Conservation (phyloP, 805 yeast genomes). For the Jamesozyma spencerorum region DNA sequence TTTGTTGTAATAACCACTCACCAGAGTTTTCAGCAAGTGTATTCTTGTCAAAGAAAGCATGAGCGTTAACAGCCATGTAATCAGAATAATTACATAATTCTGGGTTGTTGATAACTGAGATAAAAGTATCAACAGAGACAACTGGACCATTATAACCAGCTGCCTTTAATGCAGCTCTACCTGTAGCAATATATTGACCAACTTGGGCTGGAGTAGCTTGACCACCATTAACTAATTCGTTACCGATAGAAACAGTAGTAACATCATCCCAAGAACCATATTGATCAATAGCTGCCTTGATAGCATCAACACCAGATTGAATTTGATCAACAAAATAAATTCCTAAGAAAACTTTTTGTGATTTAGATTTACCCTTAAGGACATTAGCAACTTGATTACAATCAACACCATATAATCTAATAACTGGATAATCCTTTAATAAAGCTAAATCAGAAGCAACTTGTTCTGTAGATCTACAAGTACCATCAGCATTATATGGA, state of each 20-base stretch:
- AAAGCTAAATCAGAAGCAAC: constrained; percentile 51
- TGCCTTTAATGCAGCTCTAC: constrained; percentile 59
- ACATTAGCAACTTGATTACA: constrained; percentile 73
- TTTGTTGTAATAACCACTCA: constrained; percentile 79
- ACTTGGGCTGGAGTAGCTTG: constrained; percentile 65
- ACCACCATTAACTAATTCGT: constrained; percentile 92
- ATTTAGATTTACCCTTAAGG: constrained; percentile 49
- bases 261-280: constrained; percentile 76
- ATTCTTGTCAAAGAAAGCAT: constrained; percentile 90
- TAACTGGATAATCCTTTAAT: constrained; percentile 44
- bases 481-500: constrained; percentile 63
- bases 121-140: constrained; percentile 92
- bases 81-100: constrained; percentile 80
- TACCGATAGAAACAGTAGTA: constrained; percentile 81
- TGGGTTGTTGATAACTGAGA: constrained; percentile 93
- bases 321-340: constrained; percentile 52
- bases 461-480: constrained; percentile 53
- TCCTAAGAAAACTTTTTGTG: constrained; percentile 71
- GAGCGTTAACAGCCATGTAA: constrained; percentile 94
- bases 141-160: constrained; percentile 91
- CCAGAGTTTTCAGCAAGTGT: constrained; percentile 76
- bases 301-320: constrained; percentile 43
- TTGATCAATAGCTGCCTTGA: constrained; percentile 48
- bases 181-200: constrained; percentile 51
- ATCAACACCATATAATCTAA: constrained; percentile 83